Base-by-base conservation (phyloP, 2,329 filamentous ascomycete species). In the Hymenoscyphus linearis region DNA sequence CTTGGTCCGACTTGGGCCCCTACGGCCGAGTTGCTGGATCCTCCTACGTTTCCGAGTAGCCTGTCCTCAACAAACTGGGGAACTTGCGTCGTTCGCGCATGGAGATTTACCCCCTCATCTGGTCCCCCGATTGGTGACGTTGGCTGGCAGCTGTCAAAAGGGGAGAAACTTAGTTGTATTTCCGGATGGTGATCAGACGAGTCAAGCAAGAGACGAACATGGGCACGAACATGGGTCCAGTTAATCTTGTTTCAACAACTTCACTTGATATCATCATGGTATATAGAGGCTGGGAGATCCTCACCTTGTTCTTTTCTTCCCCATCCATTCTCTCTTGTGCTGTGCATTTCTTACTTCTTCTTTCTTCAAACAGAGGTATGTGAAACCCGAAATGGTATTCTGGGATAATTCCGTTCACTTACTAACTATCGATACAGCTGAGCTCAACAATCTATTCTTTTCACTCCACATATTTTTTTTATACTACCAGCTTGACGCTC, bases 101-200 rank as follows among this genome's bases (percentile, higher is more conserved):
- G 40, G 40, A 22, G 26, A 35, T 18, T 16, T 25, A 54, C 14
- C 18, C 10, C 31, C 6, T 12, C 14, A 40, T 34, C 55, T 16
- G 16, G 37, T 22, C 22, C 34, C 34, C 26, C n/a, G n/a, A 22
- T 58, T 27, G 36, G 18, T 34, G 36, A 47, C 25, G 18, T 18
- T 22, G 10, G 26, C 10, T 50, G 58, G 18, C 61, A 54, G 35
- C 36, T 54, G 53, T 36, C 60, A 31, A 44, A 12, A 10, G 7
- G 9, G 12, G 50, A 13, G 53, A 59, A 65, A 59, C 44, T 61
- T 60, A 58, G 31, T 57, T 58, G 62, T 62, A 40, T 59, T 64
- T 64, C 60, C 25, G 60, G 62, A 65, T 66, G 67, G 52, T 63
- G 67, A 70, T 69, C 68, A 71, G 69, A 69, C 68, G 64, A 62